These are phyloP conservation scores for Didymosphaeria variabile DNA, from an alignment of 2,329 filamentous ascomycete genomes.

Conservation along the genomic window DNA sequence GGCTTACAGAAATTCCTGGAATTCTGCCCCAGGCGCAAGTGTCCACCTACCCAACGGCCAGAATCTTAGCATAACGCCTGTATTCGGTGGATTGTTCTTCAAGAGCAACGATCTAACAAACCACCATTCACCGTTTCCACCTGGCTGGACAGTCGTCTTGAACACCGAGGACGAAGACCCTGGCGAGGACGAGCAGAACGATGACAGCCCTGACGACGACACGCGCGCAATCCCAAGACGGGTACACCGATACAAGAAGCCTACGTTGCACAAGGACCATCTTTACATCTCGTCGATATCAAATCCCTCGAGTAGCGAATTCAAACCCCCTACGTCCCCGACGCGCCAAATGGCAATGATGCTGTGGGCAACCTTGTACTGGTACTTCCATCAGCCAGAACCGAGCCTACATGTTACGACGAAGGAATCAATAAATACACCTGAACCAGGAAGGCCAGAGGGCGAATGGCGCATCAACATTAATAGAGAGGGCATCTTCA, in stretches of 20 bases:
- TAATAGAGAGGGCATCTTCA: conserved; percentile 86
- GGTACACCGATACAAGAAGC: conserved; percentile 73
- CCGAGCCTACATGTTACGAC: conserved; percentile 72
- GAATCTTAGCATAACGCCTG: conserved; percentile 79
- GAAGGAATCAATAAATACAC: conserved; percentile 70
- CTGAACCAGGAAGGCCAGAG: conserved; percentile 72
- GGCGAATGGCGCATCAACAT: conserved; percentile 90
- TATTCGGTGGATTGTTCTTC: conserved; percentile 93
- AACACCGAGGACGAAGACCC: conserved; percentile 68
- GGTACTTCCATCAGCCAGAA: conserved; percentile 93
- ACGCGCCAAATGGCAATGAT: conserved; percentile 95
- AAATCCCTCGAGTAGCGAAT: conserved; percentile 80
- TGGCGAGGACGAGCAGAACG: conserved; percentile 44
- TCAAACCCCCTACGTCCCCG: conserved; percentile 79
- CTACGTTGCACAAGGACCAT: conserved; percentile 80
- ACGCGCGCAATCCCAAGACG: conserved; percentile 37
- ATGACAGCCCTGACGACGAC: conserved; percentile 31
- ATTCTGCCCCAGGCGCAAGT: conserved; percentile 48
- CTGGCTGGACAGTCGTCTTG: conserved; percentile 90
- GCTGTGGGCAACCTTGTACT: conserved; percentile 92
- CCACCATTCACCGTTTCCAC: conserved; percentile 74
- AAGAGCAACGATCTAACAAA: conserved; percentile 79
- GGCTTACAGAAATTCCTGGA: conserved; percentile 30
- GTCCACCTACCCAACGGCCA: conserved; percentile 89
- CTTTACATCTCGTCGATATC: conserved; percentile 94